A percentile compares a stretch with the other conserved stretches of the same genome.
These are phyloP conservation scores for Micractinium sp. DNA, from an alignment of 139 green algal species.

Conservation along the genomic window DNA sequence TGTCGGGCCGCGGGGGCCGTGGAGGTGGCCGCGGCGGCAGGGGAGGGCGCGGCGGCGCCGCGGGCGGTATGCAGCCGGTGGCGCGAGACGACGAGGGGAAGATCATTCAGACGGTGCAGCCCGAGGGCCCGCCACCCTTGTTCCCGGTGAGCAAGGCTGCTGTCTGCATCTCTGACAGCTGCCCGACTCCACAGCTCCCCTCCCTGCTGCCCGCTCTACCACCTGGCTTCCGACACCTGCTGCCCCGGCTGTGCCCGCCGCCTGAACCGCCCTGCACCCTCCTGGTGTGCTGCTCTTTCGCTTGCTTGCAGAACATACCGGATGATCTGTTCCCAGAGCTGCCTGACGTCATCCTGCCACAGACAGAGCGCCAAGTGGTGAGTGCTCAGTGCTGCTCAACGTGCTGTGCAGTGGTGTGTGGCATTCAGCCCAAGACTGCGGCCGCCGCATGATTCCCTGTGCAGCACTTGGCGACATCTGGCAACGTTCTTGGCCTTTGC, in stretches of 20 bases:
- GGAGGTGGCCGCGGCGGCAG: not conserved
- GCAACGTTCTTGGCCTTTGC: too few species aligned
- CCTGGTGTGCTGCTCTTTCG: not conserved
- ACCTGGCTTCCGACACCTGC: not conserved
- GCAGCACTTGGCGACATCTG: not conserved
- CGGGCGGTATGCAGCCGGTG: not conserved
- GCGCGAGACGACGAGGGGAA: conserved; percentile 31
- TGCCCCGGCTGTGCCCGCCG: not conserved
- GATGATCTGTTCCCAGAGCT: not conserved
- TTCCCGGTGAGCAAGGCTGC: conserved; percentile 19
- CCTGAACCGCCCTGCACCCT: not conserved
- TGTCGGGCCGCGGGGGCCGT: conserved; percentile 17
- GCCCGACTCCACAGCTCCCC: not conserved
- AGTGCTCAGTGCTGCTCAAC: not conserved
- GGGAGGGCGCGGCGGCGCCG: not conserved
- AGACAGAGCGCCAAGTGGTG: conserved; percentile 32
- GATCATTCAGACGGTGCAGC: conserved; percentile 19
- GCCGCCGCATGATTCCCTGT: too few species aligned
- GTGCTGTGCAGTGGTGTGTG: too few species aligned
- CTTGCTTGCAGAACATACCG: not conserved
- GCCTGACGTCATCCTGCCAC: not conserved
- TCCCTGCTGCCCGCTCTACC: not conserved
- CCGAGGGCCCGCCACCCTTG: conserved; percentile 27
- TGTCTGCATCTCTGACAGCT: too few species aligned
- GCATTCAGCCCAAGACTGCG: not conserved